Base-by-base conservation (phyloP, 2,329 filamentous ascomycete species). In the Neopestalotiopsis rosae region DNA sequence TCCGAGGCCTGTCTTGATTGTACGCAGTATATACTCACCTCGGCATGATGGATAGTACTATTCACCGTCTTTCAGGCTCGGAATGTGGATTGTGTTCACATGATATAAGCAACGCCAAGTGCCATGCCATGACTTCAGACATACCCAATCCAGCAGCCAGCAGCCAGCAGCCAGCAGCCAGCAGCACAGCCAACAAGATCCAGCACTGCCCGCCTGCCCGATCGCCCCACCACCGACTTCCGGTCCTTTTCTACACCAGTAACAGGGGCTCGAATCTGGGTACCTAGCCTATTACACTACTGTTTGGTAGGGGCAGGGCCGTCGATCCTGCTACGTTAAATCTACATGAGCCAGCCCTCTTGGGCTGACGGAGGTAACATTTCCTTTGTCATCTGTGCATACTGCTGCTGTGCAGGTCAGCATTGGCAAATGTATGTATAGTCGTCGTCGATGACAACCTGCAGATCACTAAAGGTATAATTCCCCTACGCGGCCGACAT, bases 321-420 rank as follows among this genome's bases (percentile, higher is more conserved):
- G 45, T 52, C 45, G 45, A 52, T 52, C 45, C 45, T 52, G 45
- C 45, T 52, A 52, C 45, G 45, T 52, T 52, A 24, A 52, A 52
- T 52, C 45, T 52, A 52, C 45, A 38, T 38, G 14, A 17, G 9
- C 20, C 45, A 52, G 45, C 45, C 45, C 45, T 52, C 45, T 20
- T n/a, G 20, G 45, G 45, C 45, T 52, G 45, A 52, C 45, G 17
- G 17, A 20, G n/a, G 45, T 52, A n/a, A 20, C 45, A 52, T 52
- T 52, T 52, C 45, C 45, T 52, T 52, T 52, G 45, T 52, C 45
- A 52, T 52, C 45, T 52, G 17, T 52, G 45, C 45, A 52, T 52
- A 52, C 5, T 52, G n/a, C 20, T n/a, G 34, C 45, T n/a, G 45
- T n/a, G 45, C 14, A 52, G 45, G 45, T 24, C 45, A 52, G 45